These are phyloP conservation scores for Daphne laureola DNA, from an alignment of 441 rosid species.

Conservation along the genomic window DNA sequence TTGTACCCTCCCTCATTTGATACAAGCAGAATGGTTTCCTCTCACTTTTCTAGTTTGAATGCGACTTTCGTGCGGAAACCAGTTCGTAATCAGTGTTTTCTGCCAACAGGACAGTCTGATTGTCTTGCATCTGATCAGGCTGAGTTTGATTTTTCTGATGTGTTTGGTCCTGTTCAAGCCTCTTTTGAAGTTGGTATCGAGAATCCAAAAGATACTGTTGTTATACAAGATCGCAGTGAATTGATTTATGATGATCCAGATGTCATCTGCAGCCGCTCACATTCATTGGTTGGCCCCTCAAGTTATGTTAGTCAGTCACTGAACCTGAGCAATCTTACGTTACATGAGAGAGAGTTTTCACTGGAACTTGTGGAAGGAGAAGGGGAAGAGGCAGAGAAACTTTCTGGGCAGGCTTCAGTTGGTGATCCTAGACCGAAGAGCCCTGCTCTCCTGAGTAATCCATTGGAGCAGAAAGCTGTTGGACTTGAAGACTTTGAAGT, in stretches of 20 bases:
- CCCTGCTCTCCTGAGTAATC: conserved; percentile 14
- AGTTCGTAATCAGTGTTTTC: conserved; percentile 30
- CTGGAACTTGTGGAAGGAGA: conserved; percentile 38
- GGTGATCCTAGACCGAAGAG: conserved; percentile 25
- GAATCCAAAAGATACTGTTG: conserved; percentile 24
- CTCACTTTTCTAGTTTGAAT: conserved; percentile 40
- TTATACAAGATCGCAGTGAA: conserved; percentile 31
- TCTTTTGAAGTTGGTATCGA: conserved; percentile 26
- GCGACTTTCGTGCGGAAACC: conserved; percentile 30
- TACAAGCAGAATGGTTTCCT: conserved; percentile 55
- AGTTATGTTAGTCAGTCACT: conserved; percentile 46
- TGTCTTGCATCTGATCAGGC: conserved; percentile 39
- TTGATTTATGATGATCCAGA: conserved; percentile 60
- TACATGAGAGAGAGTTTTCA: conserved; percentile 46
- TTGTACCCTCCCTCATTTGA: conserved; percentile 1
- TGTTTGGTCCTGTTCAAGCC: conserved; percentile 68
- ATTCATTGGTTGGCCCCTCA: conserved; percentile 91
- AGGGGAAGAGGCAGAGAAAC: conserved; percentile 25
- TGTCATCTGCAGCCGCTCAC: conserved; percentile 67
- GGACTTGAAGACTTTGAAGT: conserved; percentile 80
- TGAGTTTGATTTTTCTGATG: conserved; percentile 87
- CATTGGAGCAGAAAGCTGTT: conserved; percentile 17
- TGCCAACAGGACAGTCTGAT: conserved; percentile 39
- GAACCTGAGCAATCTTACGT: conserved; percentile 57
- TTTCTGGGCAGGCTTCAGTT: conserved; percentile 27